phyloP scores from a whole-genome alignment of 305 asterid genomes.

The Fraxinus sp. region DNA sequence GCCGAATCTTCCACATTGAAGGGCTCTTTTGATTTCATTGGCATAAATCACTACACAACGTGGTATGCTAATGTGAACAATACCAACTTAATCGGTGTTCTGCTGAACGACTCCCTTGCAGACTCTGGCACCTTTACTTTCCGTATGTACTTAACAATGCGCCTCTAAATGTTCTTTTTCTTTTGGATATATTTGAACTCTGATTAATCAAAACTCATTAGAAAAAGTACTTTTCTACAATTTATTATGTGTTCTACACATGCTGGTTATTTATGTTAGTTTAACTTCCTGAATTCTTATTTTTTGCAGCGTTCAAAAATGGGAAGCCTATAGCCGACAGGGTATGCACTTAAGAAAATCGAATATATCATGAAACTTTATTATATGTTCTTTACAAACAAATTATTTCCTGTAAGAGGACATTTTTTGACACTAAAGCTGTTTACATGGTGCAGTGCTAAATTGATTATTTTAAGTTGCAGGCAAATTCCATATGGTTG shows the following conservation, averaged over 20 bases:
- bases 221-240: not conserved
- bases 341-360: slow-evolving; percentile 38
- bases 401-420: not conserved
- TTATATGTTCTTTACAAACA: not conserved
- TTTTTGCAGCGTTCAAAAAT: slow-evolving; percentile 56
- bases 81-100: slow-evolving; percentile 44
- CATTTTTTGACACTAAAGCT: not conserved
- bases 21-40: slow-evolving; percentile 89
- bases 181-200: not conserved
- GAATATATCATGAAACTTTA: not conserved
- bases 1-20: slow-evolving; percentile 50
- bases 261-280: not conserved
- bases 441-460: not conserved
- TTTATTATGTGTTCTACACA: not conserved
- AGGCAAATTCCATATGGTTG: slow-evolving; percentile 90
- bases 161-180: not conserved
- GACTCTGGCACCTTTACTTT: slow-evolving; percentile 60
- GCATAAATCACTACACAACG: slow-evolving; percentile 93
- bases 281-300: not conserved
- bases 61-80: slow-evolving; percentile 65
- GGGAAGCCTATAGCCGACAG: slow-evolving; percentile 51
- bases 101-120: slow-evolving; percentile 61
- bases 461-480: slow-evolving; percentile 13
- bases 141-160: slow-evolving; percentile 45
- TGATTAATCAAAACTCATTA: not conserved